Evolutionary conservation across 2,329 filamentous ascomycete species (phyloP).

Genomic region (Colletotrichum orbiculare): DNA sequence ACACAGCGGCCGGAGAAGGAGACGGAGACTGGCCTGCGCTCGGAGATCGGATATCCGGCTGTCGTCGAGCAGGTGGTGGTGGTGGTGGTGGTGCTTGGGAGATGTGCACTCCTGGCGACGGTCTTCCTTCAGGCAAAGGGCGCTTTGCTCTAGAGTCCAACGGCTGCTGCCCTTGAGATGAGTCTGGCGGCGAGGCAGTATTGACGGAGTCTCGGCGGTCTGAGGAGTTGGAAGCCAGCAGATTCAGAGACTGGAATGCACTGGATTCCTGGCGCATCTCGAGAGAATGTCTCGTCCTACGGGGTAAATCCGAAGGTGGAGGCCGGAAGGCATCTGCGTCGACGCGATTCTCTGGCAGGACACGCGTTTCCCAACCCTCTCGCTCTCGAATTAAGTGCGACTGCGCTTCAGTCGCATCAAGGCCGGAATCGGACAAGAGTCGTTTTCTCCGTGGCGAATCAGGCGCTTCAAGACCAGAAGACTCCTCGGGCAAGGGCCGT

Average conservation of each 20-base stretch:
- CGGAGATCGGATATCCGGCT: not conserved
- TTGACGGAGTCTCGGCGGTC: too few relatives aligned
- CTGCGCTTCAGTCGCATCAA: not conserved
- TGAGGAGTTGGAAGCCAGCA: too few relatives aligned
- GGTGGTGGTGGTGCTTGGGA: too few relatives aligned
- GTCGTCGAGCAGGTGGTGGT: not conserved
- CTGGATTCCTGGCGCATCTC: too few relatives aligned
- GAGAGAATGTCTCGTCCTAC: not conserved
- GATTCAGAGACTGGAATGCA: too few relatives aligned
- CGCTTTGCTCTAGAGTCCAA: not conserved
- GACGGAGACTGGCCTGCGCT: constrained; percentile 1
- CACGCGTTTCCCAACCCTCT: constrained; percentile 2
- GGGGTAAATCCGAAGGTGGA: constrained; percentile 9
- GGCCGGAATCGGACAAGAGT: constrained; percentile 3
- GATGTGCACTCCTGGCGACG: not conserved
- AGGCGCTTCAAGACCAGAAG: not conserved
- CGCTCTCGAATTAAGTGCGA: too few relatives aligned
- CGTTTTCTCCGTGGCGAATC: constrained; percentile 14
- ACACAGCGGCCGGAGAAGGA: not conserved
- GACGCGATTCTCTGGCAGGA: constrained; percentile 9
- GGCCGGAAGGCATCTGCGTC: not conserved
- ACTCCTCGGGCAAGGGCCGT: constrained; percentile 14
- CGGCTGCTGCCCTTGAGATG: too few relatives aligned
- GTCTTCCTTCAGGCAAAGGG: constrained; percentile 9
- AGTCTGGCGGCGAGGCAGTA: too few relatives aligned